Conservation (phyloP, 306 rosid genomes). For the Trifolium pratense region DNA sequence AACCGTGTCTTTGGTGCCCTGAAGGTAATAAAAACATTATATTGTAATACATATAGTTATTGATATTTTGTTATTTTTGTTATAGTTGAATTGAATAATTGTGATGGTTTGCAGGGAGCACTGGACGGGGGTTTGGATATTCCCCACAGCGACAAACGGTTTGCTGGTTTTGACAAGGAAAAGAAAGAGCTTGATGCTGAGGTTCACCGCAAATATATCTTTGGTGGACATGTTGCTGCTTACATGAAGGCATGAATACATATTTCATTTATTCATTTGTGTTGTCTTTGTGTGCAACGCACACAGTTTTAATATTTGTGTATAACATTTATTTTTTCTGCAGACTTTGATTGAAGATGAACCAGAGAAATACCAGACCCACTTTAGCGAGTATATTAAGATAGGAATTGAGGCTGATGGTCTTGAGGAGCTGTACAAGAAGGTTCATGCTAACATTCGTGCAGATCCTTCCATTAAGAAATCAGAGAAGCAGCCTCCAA, state of each 20-base stretch:
- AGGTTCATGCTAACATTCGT: constrained; percentile 88
- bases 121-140: constrained; percentile 92
- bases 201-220: constrained; percentile 82
- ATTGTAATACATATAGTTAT: neutral
- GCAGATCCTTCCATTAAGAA: constrained; percentile 61
- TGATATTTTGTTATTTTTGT: neutral
- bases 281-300: no score
- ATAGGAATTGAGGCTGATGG: constrained; percentile 65
- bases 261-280: neutral
- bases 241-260: constrained; percentile 63
- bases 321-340: neutral
- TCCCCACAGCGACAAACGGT: constrained; percentile 90
- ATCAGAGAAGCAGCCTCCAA: constrained; percentile 62
- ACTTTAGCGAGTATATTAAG: constrained; percentile 75
- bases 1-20: constrained; percentile 92
- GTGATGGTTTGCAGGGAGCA: constrained; percentile 64
- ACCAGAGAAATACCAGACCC: constrained; percentile 82
- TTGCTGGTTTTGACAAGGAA: constrained; percentile 80
- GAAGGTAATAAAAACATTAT: constrained; percentile 44
- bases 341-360: constrained; percentile 77
- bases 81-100: neutral
- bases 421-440: constrained; percentile 70
- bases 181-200: constrained; percentile 76
- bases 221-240: constrained; percentile 71
- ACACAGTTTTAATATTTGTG: neutral